Evolutionary conservation across 768 basidiomycete genomes (phyloP).

Genomic region (Suillus bovinus): DNA sequence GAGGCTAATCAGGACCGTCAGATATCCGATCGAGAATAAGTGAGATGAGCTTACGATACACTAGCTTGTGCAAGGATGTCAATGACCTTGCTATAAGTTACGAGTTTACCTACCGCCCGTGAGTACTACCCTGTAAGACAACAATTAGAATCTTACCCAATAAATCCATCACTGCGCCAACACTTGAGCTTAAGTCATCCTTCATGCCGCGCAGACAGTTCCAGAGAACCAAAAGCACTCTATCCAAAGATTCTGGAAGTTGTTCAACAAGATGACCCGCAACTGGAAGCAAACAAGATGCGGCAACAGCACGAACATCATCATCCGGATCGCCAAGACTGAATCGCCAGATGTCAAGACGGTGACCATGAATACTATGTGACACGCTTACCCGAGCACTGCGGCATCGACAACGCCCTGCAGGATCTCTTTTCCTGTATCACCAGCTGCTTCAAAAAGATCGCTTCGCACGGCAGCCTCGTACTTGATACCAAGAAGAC

Average conservation of each 20-base stretch:
- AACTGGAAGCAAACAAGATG: conserved; percentile 89
- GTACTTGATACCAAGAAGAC: conserved; percentile 94
- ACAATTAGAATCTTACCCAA: conserved; percentile 55
- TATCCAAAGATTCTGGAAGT: conserved; percentile 68
- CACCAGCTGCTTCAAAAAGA: conserved; percentile 53
- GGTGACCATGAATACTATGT: neutral
- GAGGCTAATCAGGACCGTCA: conserved; percentile 44
- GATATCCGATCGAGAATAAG: conserved; percentile 5
- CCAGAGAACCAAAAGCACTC: conserved; percentile 86
- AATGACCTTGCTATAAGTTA: conserved; percentile 78
- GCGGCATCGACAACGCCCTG: conserved; percentile 88
- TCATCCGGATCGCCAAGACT: conserved; percentile 92
- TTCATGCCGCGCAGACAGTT: conserved; percentile 89
- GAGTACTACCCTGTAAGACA: conserved; percentile 10
- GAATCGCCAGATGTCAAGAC: conserved; percentile 16
- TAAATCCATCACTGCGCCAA: conserved; percentile 96
- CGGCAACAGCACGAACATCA: conserved; percentile 94
- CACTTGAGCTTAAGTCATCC: conserved; percentile 95
- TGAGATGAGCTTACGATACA: conserved; percentile 62
- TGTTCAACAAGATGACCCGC: conserved; percentile 75
- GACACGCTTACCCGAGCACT: conserved; percentile 72
- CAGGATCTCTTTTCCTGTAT: conserved; percentile 58
- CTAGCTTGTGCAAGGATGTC: conserved; percentile 65
- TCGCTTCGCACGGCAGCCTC: conserved; percentile 93
- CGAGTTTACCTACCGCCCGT: conserved; percentile 65